These are phyloP conservation scores for Rhodotorula sp. DNA, from an alignment of 1,284 basidiomycete genomes.

Conservation along the genomic window DNA sequence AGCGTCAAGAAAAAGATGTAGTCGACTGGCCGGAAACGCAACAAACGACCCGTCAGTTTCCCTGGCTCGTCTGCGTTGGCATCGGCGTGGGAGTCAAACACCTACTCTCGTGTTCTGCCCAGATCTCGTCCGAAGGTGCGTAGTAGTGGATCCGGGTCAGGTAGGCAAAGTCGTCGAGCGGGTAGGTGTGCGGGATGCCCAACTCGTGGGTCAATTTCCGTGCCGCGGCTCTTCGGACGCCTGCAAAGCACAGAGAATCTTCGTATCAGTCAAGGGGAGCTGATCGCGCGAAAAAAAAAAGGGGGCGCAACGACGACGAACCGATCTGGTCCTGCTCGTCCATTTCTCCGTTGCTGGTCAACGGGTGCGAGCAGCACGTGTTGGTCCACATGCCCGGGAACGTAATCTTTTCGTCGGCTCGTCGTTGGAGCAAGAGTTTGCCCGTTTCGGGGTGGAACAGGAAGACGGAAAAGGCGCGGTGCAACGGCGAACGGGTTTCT, in stretches of 20 bases:
- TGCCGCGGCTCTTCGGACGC: slow-evolving; percentile 80
- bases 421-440: slow-evolving; percentile 89
- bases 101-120: slow-evolving; percentile 99
- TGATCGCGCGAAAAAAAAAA: too few species aligned
- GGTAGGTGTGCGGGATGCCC: slow-evolving; percentile 78
- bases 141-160: slow-evolving; percentile 96
- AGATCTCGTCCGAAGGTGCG: slow-evolving; percentile 84
- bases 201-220: slow-evolving; percentile 96
- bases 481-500: slow-evolving; percentile 77
- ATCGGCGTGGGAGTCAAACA: too few species aligned
- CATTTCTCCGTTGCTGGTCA: slow-evolving; percentile 73
- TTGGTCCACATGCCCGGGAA: slow-evolving; percentile 99
- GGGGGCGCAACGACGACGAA: slow-evolving; percentile 11
- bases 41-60: slow-evolving; percentile 22
- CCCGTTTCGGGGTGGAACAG: slow-evolving; percentile 93
- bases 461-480: slow-evolving; percentile 97
- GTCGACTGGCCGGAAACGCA: slow-evolving; percentile 65
- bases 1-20: slow-evolving; percentile 95
- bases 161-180: slow-evolving; percentile 86
- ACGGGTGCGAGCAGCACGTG: slow-evolving; percentile 96
- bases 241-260: slow-evolving; percentile 37
- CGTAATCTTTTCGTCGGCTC: slow-evolving; percentile 97
- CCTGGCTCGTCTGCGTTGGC: too few species aligned
- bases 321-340: slow-evolving; percentile 68
- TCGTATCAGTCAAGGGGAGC: neutral